A percentile compares a stretch with the other conserved stretches of the same genome.
Conservation (phyloP, 106 monocot species). For the Alisma plantagoaquatica region DNA sequence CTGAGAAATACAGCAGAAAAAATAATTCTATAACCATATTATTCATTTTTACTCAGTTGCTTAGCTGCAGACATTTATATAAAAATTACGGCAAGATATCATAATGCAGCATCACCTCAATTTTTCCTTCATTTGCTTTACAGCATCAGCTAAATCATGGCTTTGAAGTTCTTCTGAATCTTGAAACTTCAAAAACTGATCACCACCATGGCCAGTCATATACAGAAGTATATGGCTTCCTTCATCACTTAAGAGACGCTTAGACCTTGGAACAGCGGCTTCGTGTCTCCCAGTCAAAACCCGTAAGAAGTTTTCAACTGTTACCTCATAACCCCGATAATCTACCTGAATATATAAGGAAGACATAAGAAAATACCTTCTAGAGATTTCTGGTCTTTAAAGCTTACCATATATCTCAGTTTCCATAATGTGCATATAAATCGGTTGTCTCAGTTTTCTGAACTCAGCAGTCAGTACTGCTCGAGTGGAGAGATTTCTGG, state of each 20-base stretch:
- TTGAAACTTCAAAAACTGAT: constrained; percentile 96
- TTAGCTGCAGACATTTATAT: not conserved
- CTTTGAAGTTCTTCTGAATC: constrained; percentile 96
- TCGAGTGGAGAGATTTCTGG: not conserved
- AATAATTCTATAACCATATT: no score
- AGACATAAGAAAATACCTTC: not conserved
- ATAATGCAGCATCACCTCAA: constrained; percentile 12
- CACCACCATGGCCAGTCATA: constrained; percentile 98
- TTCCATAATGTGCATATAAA: not conserved
- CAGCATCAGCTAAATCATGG: constrained; percentile 98
- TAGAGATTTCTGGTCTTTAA: not conserved
- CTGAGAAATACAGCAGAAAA: no score
- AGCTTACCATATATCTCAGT: not conserved
- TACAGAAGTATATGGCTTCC: constrained; percentile 93
- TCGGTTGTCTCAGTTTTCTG: not conserved
- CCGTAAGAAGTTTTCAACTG: constrained; percentile 90
- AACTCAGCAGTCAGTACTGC: not conserved
- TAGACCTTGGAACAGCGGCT: constrained; percentile 89
- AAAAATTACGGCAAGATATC: not conserved
- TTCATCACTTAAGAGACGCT: constrained; percentile 91
- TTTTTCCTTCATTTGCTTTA: constrained; percentile 97
- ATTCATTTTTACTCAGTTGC: no score
- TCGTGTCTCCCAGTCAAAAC: constrained; percentile 94
- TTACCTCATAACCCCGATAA: constrained; percentile 99
- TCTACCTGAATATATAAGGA: constrained; percentile 24